Evolutionary conservation across 1,139 yeast species (phyloP).

Genomic region (Taphrina confusa): DNA sequence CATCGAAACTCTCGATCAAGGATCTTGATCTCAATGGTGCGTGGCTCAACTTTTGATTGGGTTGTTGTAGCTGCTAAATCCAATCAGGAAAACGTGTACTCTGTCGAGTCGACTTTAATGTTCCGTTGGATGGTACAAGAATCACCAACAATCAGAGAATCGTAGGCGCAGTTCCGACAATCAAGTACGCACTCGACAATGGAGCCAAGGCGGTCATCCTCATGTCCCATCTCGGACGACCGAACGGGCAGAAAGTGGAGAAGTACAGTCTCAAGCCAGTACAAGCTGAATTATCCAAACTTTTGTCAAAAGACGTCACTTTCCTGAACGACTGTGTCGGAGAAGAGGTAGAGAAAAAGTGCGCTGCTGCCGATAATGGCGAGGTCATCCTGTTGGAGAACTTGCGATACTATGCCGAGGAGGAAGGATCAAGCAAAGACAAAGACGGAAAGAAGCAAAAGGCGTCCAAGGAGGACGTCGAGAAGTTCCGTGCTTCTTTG

Average conservation of each 20-base stretch:
- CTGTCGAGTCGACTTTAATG: constrained; percentile 86
- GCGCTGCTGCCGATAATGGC: constrained; percentile 69
- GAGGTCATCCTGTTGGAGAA: constrained; percentile 74
- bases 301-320: constrained; percentile 67
- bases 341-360: constrained; percentile 73
- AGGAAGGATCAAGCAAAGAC: constrained; percentile 84
- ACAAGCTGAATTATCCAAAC: constrained; percentile 75
- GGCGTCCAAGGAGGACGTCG: constrained; percentile 81
- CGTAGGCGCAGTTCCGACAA: constrained; percentile 97
- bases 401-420: constrained; percentile 94
- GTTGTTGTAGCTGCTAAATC: neutral
- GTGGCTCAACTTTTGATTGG: neutral
- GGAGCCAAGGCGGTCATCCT: constrained; percentile 81
- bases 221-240: constrained; percentile 97
- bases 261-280: constrained; percentile 92
- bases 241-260: constrained; percentile 81
- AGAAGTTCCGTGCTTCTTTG: constrained; percentile 79
- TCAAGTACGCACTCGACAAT: constrained; percentile 84
- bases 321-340: constrained; percentile 91
- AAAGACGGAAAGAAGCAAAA: constrained; percentile 85
- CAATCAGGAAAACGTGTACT: constrained; percentile 72
- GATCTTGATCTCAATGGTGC: constrained; percentile 71
- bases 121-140: constrained; percentile 90
- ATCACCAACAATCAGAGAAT: constrained; percentile 99
- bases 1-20: constrained; percentile 85